These are phyloP conservation scores for Isabelozyma rhagii DNA, from an alignment of 805 yeast genomes.

Conservation along the genomic window DNA sequence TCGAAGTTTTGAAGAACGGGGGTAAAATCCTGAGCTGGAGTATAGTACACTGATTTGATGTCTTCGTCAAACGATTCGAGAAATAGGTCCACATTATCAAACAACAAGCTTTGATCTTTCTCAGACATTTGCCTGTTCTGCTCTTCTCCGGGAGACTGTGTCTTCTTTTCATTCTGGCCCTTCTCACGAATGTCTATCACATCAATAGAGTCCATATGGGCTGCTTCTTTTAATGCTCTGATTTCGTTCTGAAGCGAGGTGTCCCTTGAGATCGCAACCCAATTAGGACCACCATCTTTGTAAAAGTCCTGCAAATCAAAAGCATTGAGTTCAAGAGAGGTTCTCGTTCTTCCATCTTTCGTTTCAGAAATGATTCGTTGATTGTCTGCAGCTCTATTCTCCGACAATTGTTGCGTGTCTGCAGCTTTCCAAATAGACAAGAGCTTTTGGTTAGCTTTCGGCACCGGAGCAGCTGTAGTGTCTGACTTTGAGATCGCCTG, in stretches of 20 bases:
- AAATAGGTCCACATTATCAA: not conserved
- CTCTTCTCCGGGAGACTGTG: no score
- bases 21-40: not conserved
- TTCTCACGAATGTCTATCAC: not conserved
- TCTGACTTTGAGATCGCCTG: not conserved
- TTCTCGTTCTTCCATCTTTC: not conserved
- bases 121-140: not conserved
- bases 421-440: not conserved
- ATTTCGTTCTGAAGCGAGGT: conserved; percentile 20
- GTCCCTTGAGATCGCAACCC: conserved; percentile 23
- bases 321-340: not conserved
- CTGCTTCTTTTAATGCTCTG: conserved; percentile 16
- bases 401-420: not conserved
- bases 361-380: not conserved
- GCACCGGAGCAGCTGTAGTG: not conserved
- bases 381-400: not conserved
- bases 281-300: conserved; percentile 21
- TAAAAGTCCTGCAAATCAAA: conserved; percentile 3
- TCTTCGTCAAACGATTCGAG: not conserved
- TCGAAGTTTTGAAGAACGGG: not conserved
- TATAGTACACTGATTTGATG: conserved; percentile 1
- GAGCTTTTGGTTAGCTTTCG: not conserved
- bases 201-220: conserved; percentile 7
- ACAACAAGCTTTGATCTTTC: not conserved
- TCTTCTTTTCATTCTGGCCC: no score